Base-by-base conservation (phyloP, 176 grass and related monocot genomes). In the Chrysopogon serrulatus region DNA sequence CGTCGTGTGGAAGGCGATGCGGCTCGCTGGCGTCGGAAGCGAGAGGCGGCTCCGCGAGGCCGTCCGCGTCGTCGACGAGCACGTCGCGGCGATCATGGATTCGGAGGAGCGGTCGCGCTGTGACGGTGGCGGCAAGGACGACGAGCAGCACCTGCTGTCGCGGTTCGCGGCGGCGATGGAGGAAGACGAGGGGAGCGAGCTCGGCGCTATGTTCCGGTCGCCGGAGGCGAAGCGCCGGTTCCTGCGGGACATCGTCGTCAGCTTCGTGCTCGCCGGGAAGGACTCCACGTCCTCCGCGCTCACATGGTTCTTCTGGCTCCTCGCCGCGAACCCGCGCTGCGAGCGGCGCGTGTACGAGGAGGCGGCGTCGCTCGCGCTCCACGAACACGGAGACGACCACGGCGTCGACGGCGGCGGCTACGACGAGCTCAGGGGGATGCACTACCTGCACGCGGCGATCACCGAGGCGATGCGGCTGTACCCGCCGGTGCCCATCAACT, bases 231-330 rank as follows among this genome's bases (percentile, higher is more conserved):
- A 93, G 56, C 84, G 71, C 8, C 85, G 68, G 30, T 81, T 94
- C 68, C 79, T 97, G 44, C 88, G 91, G 19, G 91, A 92, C 75
- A 83, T 94, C 53, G 81, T 94, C 21, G 83, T 97, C 18, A 88
- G 76, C 81, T 94, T 97, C 80, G 79, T 97, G 6, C 85, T 97
- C 18, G 94, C 89, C 28, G 94, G 94, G 33, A 91, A 90, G 79
- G 94, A 94, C 89, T 66, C 89, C 2, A 94, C 82, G 21, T 90
- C 89, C 24, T 78, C 92, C 5, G 91, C 82, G 0, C 87, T 97
- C 8, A 90, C 89, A 27, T 94, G 94, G 89, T 87, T 97, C 76
- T 94, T 94, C 87, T 97, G 94, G 94, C 87, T 92, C 21, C 75
- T 91, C 49, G 73, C 74, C 48, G 88, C 16, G 65, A 78, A 88